Evolutionary conservation across 805 yeast genomes (phyloP).

Genomic region (Pichia phayaonensis): DNA sequence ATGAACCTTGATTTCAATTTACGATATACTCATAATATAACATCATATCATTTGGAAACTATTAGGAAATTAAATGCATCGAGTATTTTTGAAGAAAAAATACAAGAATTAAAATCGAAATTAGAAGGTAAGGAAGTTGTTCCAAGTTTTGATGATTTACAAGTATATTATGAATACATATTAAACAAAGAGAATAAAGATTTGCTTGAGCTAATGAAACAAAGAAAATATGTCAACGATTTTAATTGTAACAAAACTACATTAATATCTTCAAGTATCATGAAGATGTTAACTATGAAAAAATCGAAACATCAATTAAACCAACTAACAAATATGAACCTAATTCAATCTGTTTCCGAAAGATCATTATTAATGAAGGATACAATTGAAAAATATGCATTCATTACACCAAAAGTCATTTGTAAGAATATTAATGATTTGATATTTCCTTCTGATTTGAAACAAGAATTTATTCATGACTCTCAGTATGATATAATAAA

Average conservation of each 20-base stretch:
- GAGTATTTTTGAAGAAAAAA: constrained; percentile 35
- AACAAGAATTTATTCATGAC: constrained; percentile 25
- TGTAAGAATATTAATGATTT: constrained; percentile 60
- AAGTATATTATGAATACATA: constrained; percentile 51
- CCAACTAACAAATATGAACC: constrained; percentile 25
- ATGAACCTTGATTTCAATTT: constrained; percentile 49
- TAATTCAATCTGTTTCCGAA: constrained; percentile 36
- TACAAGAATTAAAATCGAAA: constrained; percentile 32
- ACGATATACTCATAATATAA: constrained; percentile 11
- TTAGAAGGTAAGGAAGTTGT: constrained; percentile 26
- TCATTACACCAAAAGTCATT: constrained; percentile 82
- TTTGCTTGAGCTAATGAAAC: constrained; percentile 46
- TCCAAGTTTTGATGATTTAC: constrained; percentile 34
- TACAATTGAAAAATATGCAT: constrained; percentile 66
- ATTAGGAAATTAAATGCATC: constrained; percentile 41
- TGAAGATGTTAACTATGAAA: constrained; percentile 33
- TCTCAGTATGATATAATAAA: constrained; percentile 20
- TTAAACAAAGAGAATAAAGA: constrained; percentile 46
- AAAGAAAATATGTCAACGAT: constrained; percentile 53
- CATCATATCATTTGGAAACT: constrained; percentile 40
- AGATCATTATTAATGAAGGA: constrained; percentile 37
- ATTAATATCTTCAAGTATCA: constrained; percentile 54
- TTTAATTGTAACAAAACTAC: constrained; percentile 63
- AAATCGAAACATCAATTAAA: constrained; percentile 24
- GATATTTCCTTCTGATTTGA: constrained; percentile 34